Conservation (phyloP, 768 basidiomycete species). For the Clitopilus passeckerianus region DNA sequence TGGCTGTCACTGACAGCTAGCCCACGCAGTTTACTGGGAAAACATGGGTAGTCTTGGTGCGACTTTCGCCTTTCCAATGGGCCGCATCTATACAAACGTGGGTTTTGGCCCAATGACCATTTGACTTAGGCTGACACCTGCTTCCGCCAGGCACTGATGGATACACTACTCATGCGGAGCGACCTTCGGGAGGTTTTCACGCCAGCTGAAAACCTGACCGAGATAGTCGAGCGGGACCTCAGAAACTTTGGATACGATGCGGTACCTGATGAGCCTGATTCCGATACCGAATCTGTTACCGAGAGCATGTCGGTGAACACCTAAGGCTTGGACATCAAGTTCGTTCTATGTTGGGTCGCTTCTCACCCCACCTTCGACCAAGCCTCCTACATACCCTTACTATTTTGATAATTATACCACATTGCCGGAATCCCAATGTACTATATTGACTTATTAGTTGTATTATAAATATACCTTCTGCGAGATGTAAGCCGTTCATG, state of each 20-base stretch:
- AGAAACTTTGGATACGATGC: not conserved
- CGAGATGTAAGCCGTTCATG: no score
- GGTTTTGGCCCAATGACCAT: not conserved
- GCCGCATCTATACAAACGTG: not conserved
- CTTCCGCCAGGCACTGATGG: not conserved
- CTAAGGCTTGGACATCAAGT: no score
- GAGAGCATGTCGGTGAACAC: no score
- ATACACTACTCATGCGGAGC: not conserved
- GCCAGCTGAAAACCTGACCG: not conserved
- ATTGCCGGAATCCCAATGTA: no score
- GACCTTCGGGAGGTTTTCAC: not conserved
- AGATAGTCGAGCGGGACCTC: not conserved
- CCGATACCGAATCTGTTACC: not conserved
- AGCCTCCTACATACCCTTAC: no score
- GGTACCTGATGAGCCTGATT: not conserved
- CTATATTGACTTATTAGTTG: no score
- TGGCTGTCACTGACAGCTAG: not conserved
- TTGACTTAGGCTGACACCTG: no score
- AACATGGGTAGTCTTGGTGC: not conserved
- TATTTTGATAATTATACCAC: no score
- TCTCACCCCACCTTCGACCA: no score
- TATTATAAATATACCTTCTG: no score
- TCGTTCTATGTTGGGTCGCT: no score
- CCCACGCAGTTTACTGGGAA: not conserved
- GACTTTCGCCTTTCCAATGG: not conserved